Conservation (phyloP, 2,329 filamentous ascomycete species). For the Trichoderma asperellum region DNA sequence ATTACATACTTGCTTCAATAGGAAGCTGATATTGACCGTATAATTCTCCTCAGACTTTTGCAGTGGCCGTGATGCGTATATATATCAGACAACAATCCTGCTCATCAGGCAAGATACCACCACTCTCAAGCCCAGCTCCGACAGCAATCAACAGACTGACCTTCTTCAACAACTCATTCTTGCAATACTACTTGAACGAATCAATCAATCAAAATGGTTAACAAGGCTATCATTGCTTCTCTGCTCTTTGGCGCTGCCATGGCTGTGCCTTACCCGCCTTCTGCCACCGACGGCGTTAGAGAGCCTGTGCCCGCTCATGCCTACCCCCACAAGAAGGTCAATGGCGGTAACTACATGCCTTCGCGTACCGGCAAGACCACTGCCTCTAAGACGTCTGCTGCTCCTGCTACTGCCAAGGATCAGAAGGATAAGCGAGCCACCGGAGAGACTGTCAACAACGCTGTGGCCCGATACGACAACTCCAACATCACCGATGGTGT, state of each 20-base stretch:
- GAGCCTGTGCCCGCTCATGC: background rate
- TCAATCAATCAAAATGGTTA: constrained; percentile 24
- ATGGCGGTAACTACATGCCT: constrained; percentile 22
- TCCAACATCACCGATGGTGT: constrained; percentile 29
- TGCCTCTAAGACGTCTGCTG: constrained; percentile 9
- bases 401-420: background rate
- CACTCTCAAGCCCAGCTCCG: constrained; percentile 2
- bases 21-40: background rate
- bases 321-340: constrained; percentile 16
- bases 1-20: constrained; percentile 6
- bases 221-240: constrained; percentile 26
- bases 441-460: constrained; percentile 15
- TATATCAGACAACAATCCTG: constrained; percentile 1
- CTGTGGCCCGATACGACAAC: constrained; percentile 20
- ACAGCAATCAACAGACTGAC: background rate
- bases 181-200: background rate
- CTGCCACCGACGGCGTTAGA: background rate
- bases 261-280: constrained; percentile 24
- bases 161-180: background rate
- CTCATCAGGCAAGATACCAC: background rate
- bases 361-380: constrained; percentile 5
- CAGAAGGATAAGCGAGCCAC: constrained; percentile 9
- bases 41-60: background rate
- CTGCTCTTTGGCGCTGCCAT: constrained; percentile 23
- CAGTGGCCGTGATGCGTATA: background rate